A percentile compares a stretch with the other conserved stretches of the same genome.
phyloP scores from a whole-genome alignment of 345 rosid genomes.

The Eucalyptus victrix region DNA sequence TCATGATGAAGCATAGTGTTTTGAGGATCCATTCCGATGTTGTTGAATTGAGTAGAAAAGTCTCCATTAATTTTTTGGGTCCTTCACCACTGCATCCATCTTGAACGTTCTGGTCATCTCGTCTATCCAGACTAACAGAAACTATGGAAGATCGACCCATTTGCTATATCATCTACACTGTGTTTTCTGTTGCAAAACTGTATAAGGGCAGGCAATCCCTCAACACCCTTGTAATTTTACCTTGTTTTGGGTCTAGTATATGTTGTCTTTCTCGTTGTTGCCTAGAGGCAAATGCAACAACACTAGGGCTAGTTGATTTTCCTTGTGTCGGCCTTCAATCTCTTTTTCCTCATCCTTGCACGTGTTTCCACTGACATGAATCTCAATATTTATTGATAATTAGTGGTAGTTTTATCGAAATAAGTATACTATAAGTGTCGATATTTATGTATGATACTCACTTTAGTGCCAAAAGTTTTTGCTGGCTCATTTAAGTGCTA shows the following conservation, averaged over 20 bases:
- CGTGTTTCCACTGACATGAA: background rate
- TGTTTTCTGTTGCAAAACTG: background rate
- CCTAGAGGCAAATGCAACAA: background rate
- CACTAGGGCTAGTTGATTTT: background rate
- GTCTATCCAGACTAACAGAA: accelerated
- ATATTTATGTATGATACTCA: no score
- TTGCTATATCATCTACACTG: background rate
- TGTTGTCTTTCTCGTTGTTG: background rate
- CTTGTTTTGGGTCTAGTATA: background rate
- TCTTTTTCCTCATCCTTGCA: background rate
- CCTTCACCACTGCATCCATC: background rate
- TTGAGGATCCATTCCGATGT: background rate
- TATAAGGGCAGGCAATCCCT: background rate
- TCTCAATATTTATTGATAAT: background rate
- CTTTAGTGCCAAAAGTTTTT: no score
- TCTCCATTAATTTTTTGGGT: background rate
- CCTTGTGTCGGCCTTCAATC: background rate
- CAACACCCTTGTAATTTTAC: background rate
- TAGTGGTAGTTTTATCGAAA: background rate
- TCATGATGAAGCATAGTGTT: background rate
- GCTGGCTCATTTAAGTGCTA: no score
- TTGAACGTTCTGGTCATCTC: background rate
- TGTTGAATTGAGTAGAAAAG: background rate
- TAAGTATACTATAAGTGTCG: no score
- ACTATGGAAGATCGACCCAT: background rate